phyloP scores from a whole-genome alignment of 345 rosid genomes.

The Linum usitatissimum region DNA sequence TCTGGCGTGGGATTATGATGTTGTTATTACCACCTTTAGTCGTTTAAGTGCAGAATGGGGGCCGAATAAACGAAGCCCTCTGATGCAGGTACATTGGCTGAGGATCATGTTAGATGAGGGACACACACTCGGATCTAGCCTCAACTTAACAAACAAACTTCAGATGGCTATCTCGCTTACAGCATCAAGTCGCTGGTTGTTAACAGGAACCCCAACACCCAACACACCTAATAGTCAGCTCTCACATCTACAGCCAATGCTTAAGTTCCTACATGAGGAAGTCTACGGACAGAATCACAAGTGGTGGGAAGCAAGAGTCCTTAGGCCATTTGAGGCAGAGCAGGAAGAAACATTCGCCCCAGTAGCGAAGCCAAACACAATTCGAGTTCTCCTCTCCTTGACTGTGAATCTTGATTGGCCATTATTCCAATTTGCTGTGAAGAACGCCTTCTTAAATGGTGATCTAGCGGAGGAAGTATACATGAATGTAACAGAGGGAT shows the following conservation, averaged over 20 bases:
- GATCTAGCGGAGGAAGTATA: no score
- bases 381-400: no score
- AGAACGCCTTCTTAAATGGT: no score
- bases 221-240: slow-evolving; percentile 78
- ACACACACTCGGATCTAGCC: slow-evolving; percentile 94
- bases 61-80: slow-evolving; percentile 61
- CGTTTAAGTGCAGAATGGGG: slow-evolving; percentile 96
- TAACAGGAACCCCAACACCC: slow-evolving; percentile 96
- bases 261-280: slow-evolving; percentile 88
- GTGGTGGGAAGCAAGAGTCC: slow-evolving; percentile 86
- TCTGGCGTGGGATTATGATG: slow-evolving; percentile 96
- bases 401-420: no score
- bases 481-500: no score
- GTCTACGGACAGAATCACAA: slow-evolving; percentile 71
- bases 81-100: slow-evolving; percentile 94
- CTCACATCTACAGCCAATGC: slow-evolving; percentile 79
- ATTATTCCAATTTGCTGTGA: no score
- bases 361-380: no score
- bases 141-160: slow-evolving; percentile 81
- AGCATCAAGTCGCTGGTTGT: slow-evolving; percentile 79
- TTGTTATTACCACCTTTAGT: slow-evolving; percentile 84
- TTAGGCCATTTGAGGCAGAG: slow-evolving; percentile 84
- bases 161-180: slow-evolving; percentile 87
- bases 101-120: slow-evolving; percentile 94
- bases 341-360: slow-evolving; percentile 27